Conservation (phyloP, 106 monocot genomes). For the Agapanthus africanus region DNA sequence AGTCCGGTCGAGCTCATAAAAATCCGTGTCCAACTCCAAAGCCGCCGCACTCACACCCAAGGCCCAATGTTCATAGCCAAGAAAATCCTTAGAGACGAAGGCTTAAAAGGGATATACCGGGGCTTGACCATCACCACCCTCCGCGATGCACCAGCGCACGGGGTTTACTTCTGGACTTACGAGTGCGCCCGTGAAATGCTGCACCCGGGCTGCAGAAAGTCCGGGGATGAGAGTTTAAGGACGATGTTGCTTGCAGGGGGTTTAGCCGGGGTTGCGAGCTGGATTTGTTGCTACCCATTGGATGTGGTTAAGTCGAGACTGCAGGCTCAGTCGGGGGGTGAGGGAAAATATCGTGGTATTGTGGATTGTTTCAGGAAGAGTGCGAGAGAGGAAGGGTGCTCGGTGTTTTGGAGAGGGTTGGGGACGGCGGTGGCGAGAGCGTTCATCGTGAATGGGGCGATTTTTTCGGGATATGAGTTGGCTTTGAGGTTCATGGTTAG, state of each 20-base stretch:
- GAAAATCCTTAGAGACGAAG: constrained; percentile 48
- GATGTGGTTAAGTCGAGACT: constrained; percentile 87
- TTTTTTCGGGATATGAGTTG: constrained; percentile 84
- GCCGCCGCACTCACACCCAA: neutral
- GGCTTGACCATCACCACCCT: constrained; percentile 70
- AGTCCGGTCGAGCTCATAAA: constrained; percentile 89
- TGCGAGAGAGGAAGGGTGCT: constrained; percentile 67
- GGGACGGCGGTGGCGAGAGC: constrained; percentile 88
- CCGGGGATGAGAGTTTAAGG: constrained; percentile 50
- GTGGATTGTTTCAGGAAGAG: constrained; percentile 74
- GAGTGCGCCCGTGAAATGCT: constrained; percentile 55
- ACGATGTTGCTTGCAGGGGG: constrained; percentile 88
- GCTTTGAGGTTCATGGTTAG: constrained; percentile 52
- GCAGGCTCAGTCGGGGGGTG: constrained; percentile 46
- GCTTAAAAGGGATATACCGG: constrained; percentile 67
- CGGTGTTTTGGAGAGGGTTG: constrained; percentile 75
- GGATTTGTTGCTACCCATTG: constrained; percentile 84
- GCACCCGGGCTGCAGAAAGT: constrained; percentile 67
- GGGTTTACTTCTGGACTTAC: constrained; percentile 88
- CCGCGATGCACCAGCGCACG: constrained; percentile 80
- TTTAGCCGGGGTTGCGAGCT: constrained; percentile 79
- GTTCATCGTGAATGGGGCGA: constrained; percentile 89
- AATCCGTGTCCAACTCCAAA: constrained; percentile 71
- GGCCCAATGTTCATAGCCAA: constrained; percentile 62
- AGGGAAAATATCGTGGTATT: constrained; percentile 56